Evolutionary conservation across 345 rosid genomes (phyloP), one percentile per base, ranked within the genome.

Genomic region (Boechera divaricarpa): DNA sequence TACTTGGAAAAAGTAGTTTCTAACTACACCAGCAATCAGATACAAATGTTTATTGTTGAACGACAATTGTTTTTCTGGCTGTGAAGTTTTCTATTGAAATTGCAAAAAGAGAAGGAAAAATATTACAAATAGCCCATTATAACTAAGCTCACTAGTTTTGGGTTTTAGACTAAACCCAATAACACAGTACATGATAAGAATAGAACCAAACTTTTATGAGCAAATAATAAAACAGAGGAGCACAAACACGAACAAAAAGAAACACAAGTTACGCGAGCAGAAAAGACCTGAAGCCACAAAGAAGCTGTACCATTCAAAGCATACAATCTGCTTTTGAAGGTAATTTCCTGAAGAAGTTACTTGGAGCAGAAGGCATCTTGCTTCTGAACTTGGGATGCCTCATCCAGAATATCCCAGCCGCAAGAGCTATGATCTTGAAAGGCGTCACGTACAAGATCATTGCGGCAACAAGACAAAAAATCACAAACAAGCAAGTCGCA

Each of bases 331-430:
- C 92, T 63, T 88, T 84, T 18, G 98, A 88, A 0, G 90, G 92
- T 76, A 89, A 69, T 82, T 90, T 87, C 83, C 87, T 88, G 82
- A 92, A 92, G 91, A 92, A 92, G 38, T 92, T 92, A 86, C 88
- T 87, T 31, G 93, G 91, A 55, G 84, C 78, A n/a, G 93, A 85
- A 10, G 98, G 98, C 67, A 89, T 86, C 89, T 92, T 90, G 84
- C 90, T 90, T 62, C 94, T 81, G 77, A 92, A 90, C 80, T 90
- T 89, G 0, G 98, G 98, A 77, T 90, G 96, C 62, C 94, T 82
- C 73, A 90, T 83, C 89, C 89, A 86, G 63, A 81, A 84, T 8
- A 92, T 63, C 44, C 97, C 98, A 1, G 82, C 81, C 16, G 67
- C 87, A 57, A 91, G 69, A 68, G 90, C 89, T 49, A 89, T 59